phyloP scores from a whole-genome alignment of 140 eudicot species.

The Senecio squalidus region DNA sequence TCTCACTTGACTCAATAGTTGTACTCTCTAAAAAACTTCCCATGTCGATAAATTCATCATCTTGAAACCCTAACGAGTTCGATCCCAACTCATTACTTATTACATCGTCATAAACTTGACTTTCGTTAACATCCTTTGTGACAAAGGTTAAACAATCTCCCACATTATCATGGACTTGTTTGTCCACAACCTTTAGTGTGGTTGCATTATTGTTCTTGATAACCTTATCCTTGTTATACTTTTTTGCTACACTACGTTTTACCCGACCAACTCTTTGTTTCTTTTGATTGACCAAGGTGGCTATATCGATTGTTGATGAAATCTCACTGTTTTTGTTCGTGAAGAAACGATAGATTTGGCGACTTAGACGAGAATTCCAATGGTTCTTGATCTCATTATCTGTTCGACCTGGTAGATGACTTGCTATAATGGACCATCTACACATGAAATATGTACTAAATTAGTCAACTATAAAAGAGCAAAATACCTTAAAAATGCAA shows the following conservation, averaged over 20 bases:
- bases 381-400: constrained; percentile 15
- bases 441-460: background rate
- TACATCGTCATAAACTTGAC: background rate
- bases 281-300: constrained; percentile 13
- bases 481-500: too few species aligned
- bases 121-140: background rate
- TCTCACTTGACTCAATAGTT: constrained; percentile 3
- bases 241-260: constrained; percentile 35
- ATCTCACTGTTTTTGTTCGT: background rate
- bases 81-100: background rate
- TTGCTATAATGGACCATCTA: constrained; percentile 19
- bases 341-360: constrained; percentile 31
- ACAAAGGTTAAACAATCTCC: constrained; percentile 1
- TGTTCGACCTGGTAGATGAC: constrained; percentile 17
- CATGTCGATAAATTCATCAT: constrained; percentile 12
- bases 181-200: background rate
- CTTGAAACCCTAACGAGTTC: background rate
- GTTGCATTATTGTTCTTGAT: background rate
- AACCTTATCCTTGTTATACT: constrained; percentile 18
- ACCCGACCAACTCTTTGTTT: constrained; percentile 35
- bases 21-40: constrained; percentile 12
- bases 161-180: background rate
- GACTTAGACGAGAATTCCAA: constrained; percentile 37
- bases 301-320: background rate
- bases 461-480: background rate